A percentile compares a stretch with the other conserved stretches of the same genome.
Conservation (phyloP, 1,284 basidiomycete genomes). For the Malassezia psittaci region DNA sequence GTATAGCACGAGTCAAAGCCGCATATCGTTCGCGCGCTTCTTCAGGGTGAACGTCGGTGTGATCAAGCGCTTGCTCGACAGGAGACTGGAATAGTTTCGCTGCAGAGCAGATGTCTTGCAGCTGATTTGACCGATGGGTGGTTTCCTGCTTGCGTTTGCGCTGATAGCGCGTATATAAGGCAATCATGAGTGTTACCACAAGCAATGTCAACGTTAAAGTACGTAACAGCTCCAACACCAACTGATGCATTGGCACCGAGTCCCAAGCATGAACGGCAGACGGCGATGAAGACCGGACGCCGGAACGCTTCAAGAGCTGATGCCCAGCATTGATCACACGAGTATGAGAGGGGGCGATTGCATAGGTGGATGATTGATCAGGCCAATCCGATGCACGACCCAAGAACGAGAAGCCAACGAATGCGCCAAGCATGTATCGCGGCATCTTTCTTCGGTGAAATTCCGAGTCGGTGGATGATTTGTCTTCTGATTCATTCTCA, state of each 20-base stretch:
- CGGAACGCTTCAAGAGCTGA: constrained; percentile 36
- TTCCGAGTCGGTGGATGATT: background rate
- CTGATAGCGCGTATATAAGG: background rate
- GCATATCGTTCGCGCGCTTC: background rate
- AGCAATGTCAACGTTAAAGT: constrained; percentile 21
- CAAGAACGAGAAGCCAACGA: constrained; percentile 36
- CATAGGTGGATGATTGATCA: constrained; percentile 1
- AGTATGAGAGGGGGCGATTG: constrained; percentile 15
- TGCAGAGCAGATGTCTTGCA: background rate
- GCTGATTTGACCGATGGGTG: background rate
- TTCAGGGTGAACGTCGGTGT: background rate
- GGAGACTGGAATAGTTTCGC: constrained; percentile 2
- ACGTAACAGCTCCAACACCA: constrained; percentile 33
- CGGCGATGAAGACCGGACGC: constrained; percentile 10
- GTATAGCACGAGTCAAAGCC: background rate
- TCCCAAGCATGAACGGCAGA: constrained; percentile 21
- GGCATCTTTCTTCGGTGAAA: constrained; percentile 5
- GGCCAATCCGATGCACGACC: constrained; percentile 25
- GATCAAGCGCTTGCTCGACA: background rate
- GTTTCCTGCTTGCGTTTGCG: background rate
- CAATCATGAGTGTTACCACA: constrained; percentile 24
- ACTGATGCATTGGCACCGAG: constrained; percentile 26
- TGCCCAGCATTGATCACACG: constrained; percentile 35
- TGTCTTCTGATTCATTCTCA: constrained; percentile 24
- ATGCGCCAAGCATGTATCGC: constrained; percentile 41